Conservation (phyloP, 2,329 filamentous ascomycete species). For the Parastagonospora nodorum region DNA sequence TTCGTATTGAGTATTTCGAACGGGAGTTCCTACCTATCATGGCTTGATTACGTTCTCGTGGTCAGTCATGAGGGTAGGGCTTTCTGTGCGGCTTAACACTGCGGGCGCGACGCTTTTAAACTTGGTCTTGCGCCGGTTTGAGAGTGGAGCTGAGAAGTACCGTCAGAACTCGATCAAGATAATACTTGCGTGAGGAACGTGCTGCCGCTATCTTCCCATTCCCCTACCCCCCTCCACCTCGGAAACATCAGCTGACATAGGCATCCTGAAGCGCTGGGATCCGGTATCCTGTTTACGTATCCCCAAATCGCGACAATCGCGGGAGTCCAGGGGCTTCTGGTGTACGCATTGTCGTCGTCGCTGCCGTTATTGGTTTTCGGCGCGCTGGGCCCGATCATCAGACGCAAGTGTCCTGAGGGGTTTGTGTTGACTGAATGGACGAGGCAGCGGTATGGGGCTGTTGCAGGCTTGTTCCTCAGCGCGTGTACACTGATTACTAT, state of each 20-base stretch:
- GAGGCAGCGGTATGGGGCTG: slow-evolving; percentile 73
- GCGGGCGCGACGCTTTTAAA: slow-evolving; percentile 72
- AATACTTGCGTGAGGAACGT: slow-evolving; percentile 99
- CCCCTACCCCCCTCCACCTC: slow-evolving; percentile 39
- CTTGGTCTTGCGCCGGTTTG: slow-evolving; percentile 9
- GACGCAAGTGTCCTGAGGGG: slow-evolving; percentile 78
- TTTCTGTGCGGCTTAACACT: slow-evolving; percentile 67
- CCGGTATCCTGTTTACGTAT: slow-evolving; percentile 82
- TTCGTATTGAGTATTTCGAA: slow-evolving; percentile 49
- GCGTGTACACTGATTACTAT: slow-evolving; percentile 79
- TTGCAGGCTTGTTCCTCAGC: slow-evolving; percentile 74
- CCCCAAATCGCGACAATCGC: slow-evolving; percentile 79
- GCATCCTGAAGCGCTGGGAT: slow-evolving; percentile 70
- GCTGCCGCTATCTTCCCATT: slow-evolving; percentile 74
- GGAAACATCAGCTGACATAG: slow-evolving; percentile 40
- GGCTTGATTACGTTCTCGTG: neutral
- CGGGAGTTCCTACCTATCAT: slow-evolving; percentile 26
- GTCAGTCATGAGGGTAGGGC: slow-evolving; percentile 15
- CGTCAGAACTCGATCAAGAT: slow-evolving; percentile 97
- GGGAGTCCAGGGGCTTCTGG: slow-evolving; percentile 76
- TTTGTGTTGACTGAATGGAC: slow-evolving; percentile 88
- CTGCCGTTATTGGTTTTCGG: slow-evolving; percentile 77
- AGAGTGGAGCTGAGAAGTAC: slow-evolving; percentile 87
- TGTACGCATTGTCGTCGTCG: slow-evolving; percentile 75
- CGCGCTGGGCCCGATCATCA: slow-evolving; percentile 74